These are phyloP conservation scores for Cryptococcus sp. DNA, from an alignment of 1,284 basidiomycete genomes.

Conservation along the genomic window DNA sequence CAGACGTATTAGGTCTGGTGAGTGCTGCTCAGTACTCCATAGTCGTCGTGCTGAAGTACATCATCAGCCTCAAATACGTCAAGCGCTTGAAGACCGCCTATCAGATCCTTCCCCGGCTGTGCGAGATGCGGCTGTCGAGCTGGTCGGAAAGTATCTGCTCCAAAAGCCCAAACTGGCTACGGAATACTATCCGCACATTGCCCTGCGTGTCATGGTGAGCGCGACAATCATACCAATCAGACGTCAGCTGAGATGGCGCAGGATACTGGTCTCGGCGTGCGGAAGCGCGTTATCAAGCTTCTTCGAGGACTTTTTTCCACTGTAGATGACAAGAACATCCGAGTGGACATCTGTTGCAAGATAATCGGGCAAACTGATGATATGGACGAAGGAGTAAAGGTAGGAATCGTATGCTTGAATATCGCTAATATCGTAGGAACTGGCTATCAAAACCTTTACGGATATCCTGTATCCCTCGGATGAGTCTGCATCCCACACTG, in stretches of 20 bases:
- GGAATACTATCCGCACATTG: slow-evolving; percentile 82
- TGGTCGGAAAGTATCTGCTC: slow-evolving; percentile 93
- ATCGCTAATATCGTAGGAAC: slow-evolving; percentile 59
- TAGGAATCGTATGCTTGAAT: slow-evolving; percentile 24
- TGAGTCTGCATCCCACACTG: slow-evolving; percentile 54
- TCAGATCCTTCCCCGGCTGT: slow-evolving; percentile 89
- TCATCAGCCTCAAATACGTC: slow-evolving; percentile 67
- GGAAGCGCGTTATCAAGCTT: slow-evolving; percentile 93
- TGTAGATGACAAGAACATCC: slow-evolving; percentile 62
- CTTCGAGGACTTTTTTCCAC: slow-evolving; percentile 77
- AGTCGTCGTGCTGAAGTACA: not conserved
- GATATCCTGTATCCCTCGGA: slow-evolving; percentile 75
- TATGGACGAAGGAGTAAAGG: slow-evolving; percentile 87
- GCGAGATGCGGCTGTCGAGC: slow-evolving; percentile 90
- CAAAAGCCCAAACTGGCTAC: slow-evolving; percentile 79
- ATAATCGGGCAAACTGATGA: slow-evolving; percentile 79
- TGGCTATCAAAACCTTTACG: slow-evolving; percentile 82
- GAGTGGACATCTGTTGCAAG: slow-evolving; percentile 77
- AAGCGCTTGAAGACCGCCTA: slow-evolving; percentile 83
- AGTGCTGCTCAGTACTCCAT: slow-evolving; percentile 34
- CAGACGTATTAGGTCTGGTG: slow-evolving; percentile 75
- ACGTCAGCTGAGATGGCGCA: slow-evolving; percentile 41
- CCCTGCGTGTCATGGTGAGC: slow-evolving; percentile 79
- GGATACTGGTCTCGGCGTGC: slow-evolving; percentile 89
- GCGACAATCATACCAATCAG: slow-evolving; percentile 11